Evolutionary conservation across 139 green algal species (phyloP), one percentile per base, ranked within the genome.

Genomic region (Haematococcus sp.): DNA sequence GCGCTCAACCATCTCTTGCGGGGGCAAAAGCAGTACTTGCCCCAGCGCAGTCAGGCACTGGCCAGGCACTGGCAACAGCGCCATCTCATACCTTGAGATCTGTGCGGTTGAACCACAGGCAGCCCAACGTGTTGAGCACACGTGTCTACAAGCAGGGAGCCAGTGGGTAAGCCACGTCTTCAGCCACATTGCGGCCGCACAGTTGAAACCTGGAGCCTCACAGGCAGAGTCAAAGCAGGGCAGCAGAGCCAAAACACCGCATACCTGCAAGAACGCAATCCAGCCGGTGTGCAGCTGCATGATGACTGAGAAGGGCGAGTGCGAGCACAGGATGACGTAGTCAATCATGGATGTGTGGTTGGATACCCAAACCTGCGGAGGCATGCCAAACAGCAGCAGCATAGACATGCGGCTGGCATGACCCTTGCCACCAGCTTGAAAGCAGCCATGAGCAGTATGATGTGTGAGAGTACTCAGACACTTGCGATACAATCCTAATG

Each of bases 321-420:
- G 91, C 52, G 91, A 86, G 69, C 88, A 90, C 44, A 99, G 81
- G 43, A 99, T 87, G 67, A 94, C 90, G 82, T 97, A 99, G 84
- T 99, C 96, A 73, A 99, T 99, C 95, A 99, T 99, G 58, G 79
- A 92, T 2, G 94, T 98, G 88, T 99, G 96, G 88, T 99, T 99
- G 70, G 92, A 91, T 32, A 99, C 96, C 90, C 92, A 99, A 32
- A 99, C 91, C 65, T 49, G 40, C 40, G 40, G 7, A 19, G 40
- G 7, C 46, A 64, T 44, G 2, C 23, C 22, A 34, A 11, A 32
- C 15, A 65, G 22, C 11, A 19, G 15, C 56, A 19, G 56, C 56
- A 19, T 32, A 31, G n/a, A 16, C 23, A 32, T 19, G 56, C 23
- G 23, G 56, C n/a, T 33, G 20, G 20, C 56, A 25, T 16, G 56